These are phyloP conservation scores for Vitis riparia DNA, from an alignment of 164 flowering plant genomes.

Conservation along the genomic window DNA sequence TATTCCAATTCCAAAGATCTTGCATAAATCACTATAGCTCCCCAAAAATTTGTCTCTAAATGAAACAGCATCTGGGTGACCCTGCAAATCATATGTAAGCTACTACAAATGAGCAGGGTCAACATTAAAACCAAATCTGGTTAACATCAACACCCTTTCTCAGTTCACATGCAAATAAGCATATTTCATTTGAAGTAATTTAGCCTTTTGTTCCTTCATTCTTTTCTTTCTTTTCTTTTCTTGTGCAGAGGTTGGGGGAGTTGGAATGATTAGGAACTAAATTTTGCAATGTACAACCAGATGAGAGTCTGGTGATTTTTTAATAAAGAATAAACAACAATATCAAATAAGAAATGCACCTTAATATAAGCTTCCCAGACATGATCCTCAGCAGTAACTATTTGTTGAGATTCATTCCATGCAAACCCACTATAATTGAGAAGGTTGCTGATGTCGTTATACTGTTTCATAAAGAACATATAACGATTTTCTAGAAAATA, in stretches of 20 bases:
- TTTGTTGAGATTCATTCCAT: constrained; percentile 43
- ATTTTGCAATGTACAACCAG: too few relatives aligned
- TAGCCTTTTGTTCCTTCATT: too few relatives aligned
- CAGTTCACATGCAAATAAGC: too few relatives aligned
- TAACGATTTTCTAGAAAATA: constrained; percentile 32
- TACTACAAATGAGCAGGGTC: neutral
- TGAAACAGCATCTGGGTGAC: constrained; percentile 36
- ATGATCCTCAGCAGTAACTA: constrained; percentile 30
- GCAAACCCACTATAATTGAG: constrained; percentile 37
- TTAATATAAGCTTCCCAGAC: constrained; percentile 47
- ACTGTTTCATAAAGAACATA: constrained; percentile 33
- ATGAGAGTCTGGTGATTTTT: neutral
- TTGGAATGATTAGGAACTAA: too few relatives aligned
- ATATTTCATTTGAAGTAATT: too few relatives aligned
- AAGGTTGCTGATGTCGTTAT: constrained; percentile 31
- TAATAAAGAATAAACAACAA: neutral
- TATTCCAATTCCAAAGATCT: constrained; percentile 23
- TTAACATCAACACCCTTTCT: neutral
- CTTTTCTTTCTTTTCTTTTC: too few relatives aligned
- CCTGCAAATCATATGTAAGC: constrained; percentile 34
- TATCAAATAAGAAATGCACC: constrained; percentile 22
- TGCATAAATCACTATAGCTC: constrained; percentile 29
- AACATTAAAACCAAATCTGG: neutral
- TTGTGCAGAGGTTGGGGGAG: too few relatives aligned
- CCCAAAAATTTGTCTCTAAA: constrained; percentile 26